Evolutionary conservation across 1,284 basidiomycete genomes (phyloP).

Genomic region (Apiotrichum gracile): DNA sequence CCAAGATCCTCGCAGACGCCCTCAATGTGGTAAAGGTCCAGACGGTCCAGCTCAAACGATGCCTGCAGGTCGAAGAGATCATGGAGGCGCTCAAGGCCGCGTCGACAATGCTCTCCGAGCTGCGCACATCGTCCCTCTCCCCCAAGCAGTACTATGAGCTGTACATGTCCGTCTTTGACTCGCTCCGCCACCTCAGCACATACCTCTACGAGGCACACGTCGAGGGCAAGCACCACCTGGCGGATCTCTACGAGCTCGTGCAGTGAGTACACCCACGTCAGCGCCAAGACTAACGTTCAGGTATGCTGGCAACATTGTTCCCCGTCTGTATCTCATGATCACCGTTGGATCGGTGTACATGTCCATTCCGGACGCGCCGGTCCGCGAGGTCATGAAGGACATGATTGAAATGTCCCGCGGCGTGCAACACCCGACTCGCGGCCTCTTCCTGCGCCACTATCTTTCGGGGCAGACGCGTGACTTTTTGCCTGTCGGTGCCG

Average conservation of each 20-base stretch:
- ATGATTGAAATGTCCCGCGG: constrained; percentile 99
- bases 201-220: constrained; percentile 91
- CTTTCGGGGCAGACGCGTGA: constrained; percentile 91
- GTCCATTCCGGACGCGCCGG: constrained; percentile 88
- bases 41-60: constrained; percentile 86
- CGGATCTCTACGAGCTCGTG: constrained; percentile 93
- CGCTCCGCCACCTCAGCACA: constrained; percentile 83
- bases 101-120: constrained; percentile 88
- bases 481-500: constrained; percentile 77
- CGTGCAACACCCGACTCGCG: constrained; percentile 86
- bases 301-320: constrained; percentile 62
- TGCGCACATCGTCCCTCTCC: constrained; percentile 81
- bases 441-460: constrained; percentile 88
- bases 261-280: constrained; percentile 57
- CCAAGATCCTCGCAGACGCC: constrained; percentile 40
- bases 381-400: constrained; percentile 98
- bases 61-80: constrained; percentile 84
- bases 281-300: constrained; percentile 14
- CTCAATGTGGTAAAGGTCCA: constrained; percentile 75
- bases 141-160: constrained; percentile 97
- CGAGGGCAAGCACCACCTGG: constrained; percentile 81
- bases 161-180: constrained; percentile 96
- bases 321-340: constrained; percentile 93
- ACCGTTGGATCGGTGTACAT: constrained; percentile 96
- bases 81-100: constrained; percentile 96